Conservation (phyloP, 2,329 filamentous ascomycete genomes). For the Lasiodiplodia theobromae region DNA sequence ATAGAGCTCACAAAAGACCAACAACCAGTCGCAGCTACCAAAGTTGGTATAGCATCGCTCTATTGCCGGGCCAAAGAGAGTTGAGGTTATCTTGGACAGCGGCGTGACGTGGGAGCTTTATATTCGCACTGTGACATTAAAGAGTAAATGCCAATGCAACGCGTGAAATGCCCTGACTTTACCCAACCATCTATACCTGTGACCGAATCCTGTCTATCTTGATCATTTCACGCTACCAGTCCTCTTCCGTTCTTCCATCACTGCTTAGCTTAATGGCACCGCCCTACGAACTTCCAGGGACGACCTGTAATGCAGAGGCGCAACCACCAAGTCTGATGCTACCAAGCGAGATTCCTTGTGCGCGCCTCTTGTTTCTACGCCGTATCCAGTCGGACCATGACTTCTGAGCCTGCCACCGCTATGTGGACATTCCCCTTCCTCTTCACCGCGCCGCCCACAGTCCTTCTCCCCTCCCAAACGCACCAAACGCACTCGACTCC, state of each 20-base stretch:
- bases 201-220: neutral
- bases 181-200: neutral
- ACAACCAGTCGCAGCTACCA: neutral
- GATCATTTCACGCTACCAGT: neutral
- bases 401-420: neutral
- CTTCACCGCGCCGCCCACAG: conserved; percentile 30
- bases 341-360: neutral
- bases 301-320: neutral
- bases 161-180: neutral
- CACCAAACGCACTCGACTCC: conserved; percentile 29
- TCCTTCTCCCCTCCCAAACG: conserved; percentile 32
- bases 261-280: neutral
- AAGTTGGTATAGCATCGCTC: too few relatives aligned
- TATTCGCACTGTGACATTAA: neutral
- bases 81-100: neutral
- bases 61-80: too few relatives aligned
- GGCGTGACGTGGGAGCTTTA: neutral
- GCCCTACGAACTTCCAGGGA: neutral
- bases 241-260: neutral
- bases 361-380: neutral
- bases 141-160: neutral
- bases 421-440: too few relatives aligned
- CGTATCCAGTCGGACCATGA: neutral
- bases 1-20: neutral
- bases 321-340: neutral